Evolutionary conservation across 768 basidiomycete genomes (phyloP).

Genomic region (Russula olivacea): DNA sequence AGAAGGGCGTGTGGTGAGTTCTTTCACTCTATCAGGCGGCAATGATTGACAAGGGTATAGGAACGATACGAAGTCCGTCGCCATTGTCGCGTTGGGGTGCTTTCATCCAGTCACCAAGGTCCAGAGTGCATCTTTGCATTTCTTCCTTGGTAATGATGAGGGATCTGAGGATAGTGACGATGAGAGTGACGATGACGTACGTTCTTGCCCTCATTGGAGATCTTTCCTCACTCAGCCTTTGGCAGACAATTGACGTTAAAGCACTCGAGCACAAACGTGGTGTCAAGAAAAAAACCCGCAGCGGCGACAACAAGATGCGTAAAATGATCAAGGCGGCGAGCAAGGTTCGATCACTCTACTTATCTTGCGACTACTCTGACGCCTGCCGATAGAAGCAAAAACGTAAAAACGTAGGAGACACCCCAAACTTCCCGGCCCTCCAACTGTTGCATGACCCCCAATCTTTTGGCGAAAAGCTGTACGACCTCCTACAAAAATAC

Average conservation of each 20-base stretch:
- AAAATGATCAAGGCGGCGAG: slow-evolving; percentile 69
- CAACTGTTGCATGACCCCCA: slow-evolving; percentile 94
- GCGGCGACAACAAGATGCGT: slow-evolving; percentile 73
- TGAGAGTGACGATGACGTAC: slow-evolving; percentile 52
- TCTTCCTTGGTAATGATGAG: slow-evolving; percentile 90
- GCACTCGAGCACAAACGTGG: slow-evolving; percentile 80
- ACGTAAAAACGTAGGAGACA: slow-evolving; percentile 28
- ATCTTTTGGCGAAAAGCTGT: slow-evolving; percentile 90
- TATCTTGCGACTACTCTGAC: slow-evolving; percentile 4
- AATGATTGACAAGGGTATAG: slow-evolving; percentile 33
- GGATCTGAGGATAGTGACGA: slow-evolving; percentile 67
- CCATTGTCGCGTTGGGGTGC: slow-evolving; percentile 86
- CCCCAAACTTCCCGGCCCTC: slow-evolving; percentile 83
- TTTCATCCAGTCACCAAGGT: slow-evolving; percentile 93
- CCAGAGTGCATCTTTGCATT: slow-evolving; percentile 89
- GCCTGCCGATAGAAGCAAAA: slow-evolving; percentile 34
- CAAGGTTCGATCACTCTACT: slow-evolving; percentile 42
- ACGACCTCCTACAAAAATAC: slow-evolving; percentile 72
- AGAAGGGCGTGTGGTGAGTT: slow-evolving; percentile 78
- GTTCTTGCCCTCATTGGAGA: slow-evolving; percentile 16
- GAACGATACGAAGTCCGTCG: slow-evolving; percentile 88
- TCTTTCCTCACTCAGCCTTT: slow-evolving; percentile 5
- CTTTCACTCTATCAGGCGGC: background rate
- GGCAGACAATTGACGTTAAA: slow-evolving; percentile 54
- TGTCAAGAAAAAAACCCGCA: slow-evolving; percentile 88